phyloP scores from a whole-genome alignment of 2,329 filamentous ascomycete genomes.

The Stagonosporopsis vannaccii region DNA sequence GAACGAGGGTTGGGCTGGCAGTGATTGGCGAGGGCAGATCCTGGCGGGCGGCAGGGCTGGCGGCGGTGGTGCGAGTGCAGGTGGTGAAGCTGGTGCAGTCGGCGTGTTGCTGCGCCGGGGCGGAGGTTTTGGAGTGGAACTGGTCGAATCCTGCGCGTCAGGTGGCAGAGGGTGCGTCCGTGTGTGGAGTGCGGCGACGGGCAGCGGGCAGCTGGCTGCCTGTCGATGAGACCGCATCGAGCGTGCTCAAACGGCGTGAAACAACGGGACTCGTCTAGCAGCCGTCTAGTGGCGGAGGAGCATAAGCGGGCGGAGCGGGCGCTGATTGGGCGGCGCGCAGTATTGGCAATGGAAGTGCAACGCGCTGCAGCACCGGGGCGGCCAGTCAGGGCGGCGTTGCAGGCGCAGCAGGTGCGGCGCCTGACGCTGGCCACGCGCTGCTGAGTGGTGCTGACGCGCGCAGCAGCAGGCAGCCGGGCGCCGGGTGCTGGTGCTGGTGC shows the following conservation, averaged over 20 bases:
- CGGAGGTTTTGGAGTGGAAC: conserved; percentile 15
- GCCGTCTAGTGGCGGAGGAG: conserved; percentile 28
- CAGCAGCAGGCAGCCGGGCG: not conserved
- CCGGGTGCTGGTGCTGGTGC: not conserved
- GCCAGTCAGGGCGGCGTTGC: conserved; percentile 18
- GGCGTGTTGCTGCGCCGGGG: conserved; percentile 2
- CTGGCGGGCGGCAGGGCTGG: not conserved
- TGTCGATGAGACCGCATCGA: conserved; percentile 28
- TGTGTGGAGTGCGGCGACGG: conserved; percentile 11
- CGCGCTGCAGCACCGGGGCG: conserved; percentile 16
- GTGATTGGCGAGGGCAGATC: conserved; percentile 7
- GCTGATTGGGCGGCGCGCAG: conserved; percentile 33
- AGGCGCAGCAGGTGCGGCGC: conserved; percentile 20
- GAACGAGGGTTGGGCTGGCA: conserved; percentile 17
- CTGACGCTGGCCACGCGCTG: conserved; percentile 4
- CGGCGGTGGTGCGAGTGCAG: not conserved
- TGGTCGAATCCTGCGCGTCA: conserved; percentile 8
- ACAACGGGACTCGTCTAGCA: conserved; percentile 34
- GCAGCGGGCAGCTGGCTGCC: conserved; percentile 11
- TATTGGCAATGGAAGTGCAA: conserved; percentile 42
- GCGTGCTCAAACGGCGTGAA: conserved; percentile 45
- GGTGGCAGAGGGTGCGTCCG: conserved; percentile 6
- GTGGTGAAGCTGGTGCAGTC: not conserved
- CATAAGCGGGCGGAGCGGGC: conserved; percentile 16
- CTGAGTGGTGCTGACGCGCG: conserved; percentile 26